These are phyloP conservation scores for Ophiostoma fasciatum DNA, from an alignment of 2,329 filamentous ascomycete genomes.

Conservation along the genomic window DNA sequence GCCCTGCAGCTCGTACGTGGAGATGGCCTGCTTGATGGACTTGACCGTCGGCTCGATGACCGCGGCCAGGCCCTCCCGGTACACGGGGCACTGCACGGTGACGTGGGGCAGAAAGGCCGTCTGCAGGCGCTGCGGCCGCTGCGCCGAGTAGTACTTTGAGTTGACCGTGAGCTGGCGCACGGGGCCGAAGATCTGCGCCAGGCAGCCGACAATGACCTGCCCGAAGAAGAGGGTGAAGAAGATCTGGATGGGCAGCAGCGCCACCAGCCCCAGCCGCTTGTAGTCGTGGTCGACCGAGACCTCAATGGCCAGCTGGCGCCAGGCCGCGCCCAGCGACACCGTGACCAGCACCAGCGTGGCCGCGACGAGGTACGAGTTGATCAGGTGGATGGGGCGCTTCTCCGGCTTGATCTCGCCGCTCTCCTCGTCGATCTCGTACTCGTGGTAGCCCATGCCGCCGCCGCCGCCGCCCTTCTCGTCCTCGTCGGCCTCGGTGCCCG, in stretches of 20 bases:
- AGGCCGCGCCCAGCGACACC: conserved; percentile 53
- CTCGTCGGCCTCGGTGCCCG: conserved; percentile 33
- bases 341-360: conserved; percentile 52
- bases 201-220: conserved; percentile 61
- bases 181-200: conserved; percentile 63
- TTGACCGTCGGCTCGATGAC: conserved; percentile 67
- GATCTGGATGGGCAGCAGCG: conserved; percentile 54
- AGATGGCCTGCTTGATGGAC: conserved; percentile 64
- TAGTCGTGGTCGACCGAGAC: conserved; percentile 49
- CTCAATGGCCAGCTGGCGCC: conserved; percentile 54
- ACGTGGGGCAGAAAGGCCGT: conserved; percentile 48
- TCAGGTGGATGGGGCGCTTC: conserved; percentile 49
- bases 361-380: conserved; percentile 54
- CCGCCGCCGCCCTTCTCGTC: conserved; percentile 24
- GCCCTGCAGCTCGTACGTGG: conserved; percentile 61
- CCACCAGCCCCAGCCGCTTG: conserved; percentile 47
- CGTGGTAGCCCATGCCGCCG: conserved; percentile 21
- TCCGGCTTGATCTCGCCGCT: conserved; percentile 52
- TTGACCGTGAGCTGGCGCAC: conserved; percentile 59
- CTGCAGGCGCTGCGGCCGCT: conserved; percentile 48
- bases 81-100: conserved; percentile 77
- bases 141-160: conserved; percentile 69
- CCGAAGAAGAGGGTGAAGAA: conserved; percentile 75
- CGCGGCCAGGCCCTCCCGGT: conserved; percentile 63
- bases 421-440: conserved; percentile 54